Percentiles rank a stretch among this genome's conserved stretches.
phyloP scores from a whole-genome alignment of 352 stramenopile species.

The Pythium brachiatum region DNA sequence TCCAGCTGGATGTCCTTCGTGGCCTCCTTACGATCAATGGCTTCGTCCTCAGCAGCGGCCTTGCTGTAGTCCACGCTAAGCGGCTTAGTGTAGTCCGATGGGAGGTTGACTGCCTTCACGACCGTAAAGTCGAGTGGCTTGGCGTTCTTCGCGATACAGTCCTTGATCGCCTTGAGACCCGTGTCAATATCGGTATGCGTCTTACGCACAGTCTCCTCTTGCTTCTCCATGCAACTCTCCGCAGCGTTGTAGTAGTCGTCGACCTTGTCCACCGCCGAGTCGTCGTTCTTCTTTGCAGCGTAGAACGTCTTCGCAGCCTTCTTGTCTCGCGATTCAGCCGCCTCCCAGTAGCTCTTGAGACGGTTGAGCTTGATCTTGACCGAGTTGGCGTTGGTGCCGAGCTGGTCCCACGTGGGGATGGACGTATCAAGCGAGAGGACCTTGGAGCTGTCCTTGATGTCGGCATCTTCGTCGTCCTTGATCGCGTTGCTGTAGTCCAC shows the following conservation, averaged over 20 bases:
- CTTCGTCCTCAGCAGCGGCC: neutral
- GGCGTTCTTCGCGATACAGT: constrained; percentile 7
- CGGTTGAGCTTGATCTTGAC: neutral
- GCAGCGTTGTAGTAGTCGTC: constrained; percentile 12
- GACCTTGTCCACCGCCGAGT: neutral
- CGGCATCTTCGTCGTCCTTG: neutral
- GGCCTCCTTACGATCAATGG: neutral
- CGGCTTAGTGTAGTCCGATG: neutral
- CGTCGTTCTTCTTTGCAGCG: neutral
- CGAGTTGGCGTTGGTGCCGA: neutral
- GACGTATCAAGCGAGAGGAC: neutral
- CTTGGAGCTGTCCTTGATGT: neutral
- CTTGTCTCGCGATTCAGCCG: constrained; percentile 10
- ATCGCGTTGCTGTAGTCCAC: neutral
- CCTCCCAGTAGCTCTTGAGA: neutral
- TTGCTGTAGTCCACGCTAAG: neutral
- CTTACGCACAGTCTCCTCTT: neutral
- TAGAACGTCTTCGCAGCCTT: constrained; percentile 3
- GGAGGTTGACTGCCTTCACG: neutral
- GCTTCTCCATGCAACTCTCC: constrained; percentile 10
- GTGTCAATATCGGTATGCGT: neutral
- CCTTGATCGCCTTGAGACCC: neutral
- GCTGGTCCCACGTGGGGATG: neutral
- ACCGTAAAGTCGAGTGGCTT: neutral
- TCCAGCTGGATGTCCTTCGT: constrained; percentile 8